Evolutionary conservation across 805 yeast genomes (phyloP), one percentile per base, ranked within the genome.

Genomic region (Candida tallmaniae): DNA sequence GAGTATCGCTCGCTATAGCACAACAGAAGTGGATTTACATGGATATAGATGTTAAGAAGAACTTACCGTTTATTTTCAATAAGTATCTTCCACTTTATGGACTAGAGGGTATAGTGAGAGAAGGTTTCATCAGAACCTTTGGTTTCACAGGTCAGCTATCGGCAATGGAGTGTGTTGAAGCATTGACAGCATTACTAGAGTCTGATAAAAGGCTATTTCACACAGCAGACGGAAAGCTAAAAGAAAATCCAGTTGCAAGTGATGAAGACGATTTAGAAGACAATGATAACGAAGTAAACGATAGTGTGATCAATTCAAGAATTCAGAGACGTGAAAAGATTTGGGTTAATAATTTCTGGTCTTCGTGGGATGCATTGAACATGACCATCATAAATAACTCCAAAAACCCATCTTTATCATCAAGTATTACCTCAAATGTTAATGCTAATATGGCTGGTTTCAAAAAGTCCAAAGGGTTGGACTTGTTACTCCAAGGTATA

Each of bases 101-200:
- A 4, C 64, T 93, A 20, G 93, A 83, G 38, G 93, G 86, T 25
- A 69, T 93, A 19, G 76, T 84, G 0, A 69, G 89, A 41, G 89
- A 84, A 27, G 97, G 98, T 0, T 88, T 93, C 40, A 71, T 87
- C 6, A 71, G 96, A 40, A 78, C 84, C 5, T 88, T 75, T 59
- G 99, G 98, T 0, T 90, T 74, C 51, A 78, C 83, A 40, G 96
- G 97, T 2, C 76, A 83, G 10, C 67, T 90, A 11, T 78, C 94
- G 24, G 97, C 97, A 0, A 84, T 87, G 58, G 99, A 93, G 55
- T 87, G 83, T 51, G 96, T 85, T 3, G 97, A 93, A 51, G 76
- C 96, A 0, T 62, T 93, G 6, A 75, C 88, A 3, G 96, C 97
- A 2, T 56, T 90, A 34, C 61, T 93, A 16, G 97, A 93, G 51